phyloP scores from a whole-genome alignment of 1,139 yeast genomes.

The Pichia terricola region DNA sequence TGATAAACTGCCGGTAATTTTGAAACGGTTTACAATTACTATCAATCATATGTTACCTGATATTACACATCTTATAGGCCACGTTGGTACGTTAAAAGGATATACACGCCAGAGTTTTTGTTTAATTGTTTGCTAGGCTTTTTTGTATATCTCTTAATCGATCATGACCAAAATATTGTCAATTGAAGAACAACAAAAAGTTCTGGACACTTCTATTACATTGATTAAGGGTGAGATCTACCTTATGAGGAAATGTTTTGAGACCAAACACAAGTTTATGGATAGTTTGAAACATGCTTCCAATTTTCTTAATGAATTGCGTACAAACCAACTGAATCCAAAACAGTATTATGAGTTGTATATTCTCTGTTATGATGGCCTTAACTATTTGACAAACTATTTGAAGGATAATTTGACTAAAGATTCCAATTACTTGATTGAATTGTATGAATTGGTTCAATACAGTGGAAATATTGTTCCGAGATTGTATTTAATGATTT shows the following conservation, averaged over 20 bases:
- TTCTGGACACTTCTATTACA: constrained; percentile 43
- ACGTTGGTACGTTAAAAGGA: no score
- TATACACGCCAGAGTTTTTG: no score
- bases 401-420: constrained; percentile 40
- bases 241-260: constrained; percentile 70
- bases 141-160: no score
- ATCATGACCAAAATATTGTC: no score
- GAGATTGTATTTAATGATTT: constrained; percentile 85
- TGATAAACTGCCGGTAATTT: no score
- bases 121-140: no score
- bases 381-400: constrained; percentile 58
- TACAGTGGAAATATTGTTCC: constrained; percentile 93
- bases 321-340: constrained; percentile 71
- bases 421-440: constrained; percentile 68
- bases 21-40: no score
- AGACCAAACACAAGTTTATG: constrained; percentile 56
- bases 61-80: no score
- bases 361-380: constrained; percentile 74
- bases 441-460: constrained; percentile 87
- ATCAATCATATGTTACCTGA: no score
- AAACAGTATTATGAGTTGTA: constrained; percentile 92
- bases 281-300: constrained; percentile 88
- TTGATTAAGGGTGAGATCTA: constrained; percentile 63
- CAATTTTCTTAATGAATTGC: constrained; percentile 68
- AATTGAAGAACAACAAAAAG: constrained; percentile 21